Conservation (phyloP, 257 asterid genomes). For the Solanum gandarillasii region DNA sequence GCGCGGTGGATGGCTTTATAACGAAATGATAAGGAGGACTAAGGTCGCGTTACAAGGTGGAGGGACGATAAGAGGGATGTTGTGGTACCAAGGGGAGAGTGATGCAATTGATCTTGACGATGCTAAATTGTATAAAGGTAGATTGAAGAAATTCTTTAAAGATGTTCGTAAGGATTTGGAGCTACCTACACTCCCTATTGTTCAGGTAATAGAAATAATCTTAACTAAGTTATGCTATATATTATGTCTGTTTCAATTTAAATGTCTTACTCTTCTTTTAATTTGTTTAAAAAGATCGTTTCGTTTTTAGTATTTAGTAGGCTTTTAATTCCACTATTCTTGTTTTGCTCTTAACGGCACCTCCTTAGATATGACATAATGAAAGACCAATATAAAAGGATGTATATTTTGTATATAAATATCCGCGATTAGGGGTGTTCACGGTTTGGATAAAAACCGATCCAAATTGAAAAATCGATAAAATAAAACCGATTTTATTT, state of each 20-base stretch:
- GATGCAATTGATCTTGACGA: not conserved
- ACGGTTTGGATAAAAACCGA: no score
- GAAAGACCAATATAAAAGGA: not conserved
- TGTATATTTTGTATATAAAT: not conserved
- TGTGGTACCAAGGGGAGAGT: slow-evolving; percentile 41
- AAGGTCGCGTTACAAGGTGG: slow-evolving; percentile 3
- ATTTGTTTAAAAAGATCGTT: not conserved
- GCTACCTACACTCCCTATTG: slow-evolving; percentile 8
- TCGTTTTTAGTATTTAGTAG: not conserved
- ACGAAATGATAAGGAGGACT: slow-evolving; percentile 11
- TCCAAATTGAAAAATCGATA: no score
- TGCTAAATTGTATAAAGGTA: slow-evolving; percentile 13
- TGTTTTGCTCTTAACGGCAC: not conserved
- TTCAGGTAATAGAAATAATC: slow-evolving; percentile 11
- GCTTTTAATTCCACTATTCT: not conserved
- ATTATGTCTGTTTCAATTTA: not conserved
- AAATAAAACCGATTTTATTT: no score
- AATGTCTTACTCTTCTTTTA: not conserved
- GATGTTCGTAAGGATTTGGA: slow-evolving; percentile 9
- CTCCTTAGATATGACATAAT: not conserved
- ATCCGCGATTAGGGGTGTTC: no score
- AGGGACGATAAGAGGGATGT: slow-evolving; percentile 15
- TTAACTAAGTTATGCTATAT: no score
- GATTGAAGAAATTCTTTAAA: slow-evolving; percentile 11
- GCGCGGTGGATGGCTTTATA: slow-evolving; percentile 11